Base-by-base conservation (phyloP, 495 filamentous ascomycete genomes). In the Bathelium albidoporum region DNA sequence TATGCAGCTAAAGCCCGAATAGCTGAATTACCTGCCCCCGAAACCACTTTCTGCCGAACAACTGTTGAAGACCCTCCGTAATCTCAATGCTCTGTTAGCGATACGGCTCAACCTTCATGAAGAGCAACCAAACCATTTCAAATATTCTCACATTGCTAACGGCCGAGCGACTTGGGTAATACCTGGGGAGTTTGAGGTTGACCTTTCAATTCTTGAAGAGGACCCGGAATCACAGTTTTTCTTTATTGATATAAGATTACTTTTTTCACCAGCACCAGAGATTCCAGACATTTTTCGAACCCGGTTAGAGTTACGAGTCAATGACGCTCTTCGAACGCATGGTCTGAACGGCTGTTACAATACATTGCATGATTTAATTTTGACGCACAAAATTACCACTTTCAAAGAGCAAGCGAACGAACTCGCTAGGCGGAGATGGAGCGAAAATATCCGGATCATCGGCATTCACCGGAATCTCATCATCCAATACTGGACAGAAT, bases 231-330 rank as follows among this genome's bases (percentile, higher is more conserved):
- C 85, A 10, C 93, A 92, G 71, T 90, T 95, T 70, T 96, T 85
- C 75, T 96, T 97, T 70, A 87, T 97, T 65, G 92, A 97, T 69
- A 87, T 96, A 65, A 84, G 91, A 59, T 90, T 95, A 65, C 74
- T 86, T 29, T 98, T 95, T 73, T 78, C 76, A 18, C 94, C 94
- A 9, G 81, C 80, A 2, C 75, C 80, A 0, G 80, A 83, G 24
- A 70, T 91, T 11, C 80, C 81, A 11, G 75, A 80, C 16, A 74
- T 76, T 36, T 65, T 93, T 29, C 80, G 85, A 59, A 74, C 77
- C 32, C 78, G 83, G 53, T 74, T 97, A 39, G 90, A 96, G 70
- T 68, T 63, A 36, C 86, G 81, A 66, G 80, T 89, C 36, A 96
- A 98, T 69, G 75, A 81, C 26, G 73, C 81, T 10, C 78, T 98